A percentile compares a stretch with the other conserved stretches of the same genome.
phyloP scores from a whole-genome alignment of 306 rosid genomes.

The Prunus kanzakura region DNA sequence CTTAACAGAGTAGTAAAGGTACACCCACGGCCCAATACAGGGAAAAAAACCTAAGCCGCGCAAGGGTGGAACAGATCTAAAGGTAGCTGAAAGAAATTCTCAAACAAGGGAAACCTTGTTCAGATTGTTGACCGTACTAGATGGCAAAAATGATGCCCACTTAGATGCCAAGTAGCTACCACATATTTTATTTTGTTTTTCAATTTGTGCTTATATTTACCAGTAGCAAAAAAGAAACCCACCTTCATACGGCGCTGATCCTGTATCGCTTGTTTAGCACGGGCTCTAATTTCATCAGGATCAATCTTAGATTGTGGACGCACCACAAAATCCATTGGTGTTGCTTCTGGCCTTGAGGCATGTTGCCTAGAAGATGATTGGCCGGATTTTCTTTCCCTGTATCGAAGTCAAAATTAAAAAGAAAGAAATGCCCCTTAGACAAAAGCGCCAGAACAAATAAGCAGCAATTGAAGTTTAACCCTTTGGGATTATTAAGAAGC shows the following conservation, averaged over 20 bases:
- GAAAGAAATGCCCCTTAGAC: not conserved
- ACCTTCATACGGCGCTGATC: constrained; percentile 96
- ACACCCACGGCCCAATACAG: not conserved
- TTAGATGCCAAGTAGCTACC: not conserved
- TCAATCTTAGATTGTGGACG: constrained; percentile 95
- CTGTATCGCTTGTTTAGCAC: constrained; percentile 70
- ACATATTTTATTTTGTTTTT: not conserved
- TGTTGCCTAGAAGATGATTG: constrained; percentile 79
- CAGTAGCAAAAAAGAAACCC: constrained; percentile 15
- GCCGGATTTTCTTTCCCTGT: constrained; percentile 80
- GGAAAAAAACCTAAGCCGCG: not conserved
- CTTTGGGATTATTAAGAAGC: not conserved
- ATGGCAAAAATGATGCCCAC: not conserved
- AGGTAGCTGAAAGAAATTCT: not conserved
- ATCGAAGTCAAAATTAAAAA: constrained; percentile 21
- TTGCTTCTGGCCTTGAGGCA: constrained; percentile 91
- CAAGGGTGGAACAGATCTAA: too few species aligned
- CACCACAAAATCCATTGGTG: constrained; percentile 88
- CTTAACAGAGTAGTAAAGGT: not conserved
- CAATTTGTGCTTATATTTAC: not conserved
- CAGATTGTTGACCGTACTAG: not conserved
- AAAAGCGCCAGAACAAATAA: not conserved
- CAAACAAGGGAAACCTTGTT: not conserved
- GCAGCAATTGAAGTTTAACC: not conserved
- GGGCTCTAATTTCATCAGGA: constrained; percentile 89